Evolutionary conservation across 2,329 filamentous ascomycete species (phyloP).

Genomic region (Parasarocladium wereldwijsianum): DNA sequence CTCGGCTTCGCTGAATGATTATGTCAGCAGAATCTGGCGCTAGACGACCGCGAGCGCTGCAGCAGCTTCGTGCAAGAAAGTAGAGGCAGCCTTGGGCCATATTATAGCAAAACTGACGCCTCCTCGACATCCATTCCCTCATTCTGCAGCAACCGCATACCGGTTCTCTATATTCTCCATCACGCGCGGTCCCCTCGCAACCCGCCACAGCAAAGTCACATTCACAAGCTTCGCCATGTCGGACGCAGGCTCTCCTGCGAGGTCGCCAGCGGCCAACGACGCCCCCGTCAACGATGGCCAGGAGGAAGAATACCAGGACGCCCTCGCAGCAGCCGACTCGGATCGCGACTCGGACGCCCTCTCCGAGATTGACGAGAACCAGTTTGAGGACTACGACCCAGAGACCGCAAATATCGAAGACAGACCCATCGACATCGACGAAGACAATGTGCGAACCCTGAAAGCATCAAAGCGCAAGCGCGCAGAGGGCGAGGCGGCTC

Average conservation of each 20-base stretch:
- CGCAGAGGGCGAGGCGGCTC: conserved; percentile 38
- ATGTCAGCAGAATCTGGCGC: too few species aligned
- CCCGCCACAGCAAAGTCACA: too few species aligned
- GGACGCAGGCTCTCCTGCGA: conserved; percentile 27
- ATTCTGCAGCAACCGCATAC: too few species aligned
- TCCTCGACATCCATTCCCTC: too few species aligned
- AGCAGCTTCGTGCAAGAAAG: too few species aligned
- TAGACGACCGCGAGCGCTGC: too few species aligned
- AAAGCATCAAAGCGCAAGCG: conserved; percentile 55
- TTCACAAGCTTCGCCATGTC: conserved; percentile 26
- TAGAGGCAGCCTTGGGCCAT: too few species aligned
- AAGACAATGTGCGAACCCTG: conserved; percentile 46
- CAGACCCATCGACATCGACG: conserved; percentile 51
- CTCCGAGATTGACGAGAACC: conserved; percentile 55
- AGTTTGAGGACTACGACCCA: conserved; percentile 56
- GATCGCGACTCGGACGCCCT: conserved; percentile 45
- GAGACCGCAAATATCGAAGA: conserved; percentile 48
- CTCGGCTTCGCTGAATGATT: too few species aligned
- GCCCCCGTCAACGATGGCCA: conserved; percentile 24
- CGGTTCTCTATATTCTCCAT: too few species aligned
- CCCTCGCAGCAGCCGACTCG: conserved; percentile 25
- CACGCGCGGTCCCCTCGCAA: too few species aligned
- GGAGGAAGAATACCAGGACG: conserved; percentile 26
- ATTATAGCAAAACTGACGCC: too few species aligned
- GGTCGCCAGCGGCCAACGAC: conserved; percentile 19